A percentile compares a stretch with the other conserved stretches of the same genome.
These are phyloP conservation scores for Przewalskia tangutica DNA, from an alignment of 257 asterid species.

Conservation along the genomic window DNA sequence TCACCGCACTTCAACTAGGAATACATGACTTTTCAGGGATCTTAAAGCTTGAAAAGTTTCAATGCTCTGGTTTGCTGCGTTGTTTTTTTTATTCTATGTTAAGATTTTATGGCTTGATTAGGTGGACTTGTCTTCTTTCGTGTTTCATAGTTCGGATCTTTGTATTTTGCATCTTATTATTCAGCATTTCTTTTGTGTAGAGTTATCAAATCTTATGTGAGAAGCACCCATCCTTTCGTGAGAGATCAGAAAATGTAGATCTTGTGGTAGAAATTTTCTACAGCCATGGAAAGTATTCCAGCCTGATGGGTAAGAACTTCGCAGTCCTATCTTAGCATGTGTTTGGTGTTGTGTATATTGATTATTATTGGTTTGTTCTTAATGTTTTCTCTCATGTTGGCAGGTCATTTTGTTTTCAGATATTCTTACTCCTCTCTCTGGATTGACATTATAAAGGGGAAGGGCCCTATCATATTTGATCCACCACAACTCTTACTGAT, in stretches of 20 bases:
- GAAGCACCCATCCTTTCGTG: slow-evolving; percentile 95
- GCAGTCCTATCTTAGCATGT: not conserved
- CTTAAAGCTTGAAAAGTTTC: not conserved
- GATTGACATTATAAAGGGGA: slow-evolving; percentile 91
- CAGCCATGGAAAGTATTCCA: slow-evolving; percentile 93
- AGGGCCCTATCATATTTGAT: slow-evolving; percentile 91
- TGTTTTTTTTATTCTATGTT: not conserved
- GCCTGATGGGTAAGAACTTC: slow-evolving; percentile 79
- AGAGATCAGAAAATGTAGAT: slow-evolving; percentile 95
- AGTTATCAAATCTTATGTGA: slow-evolving; percentile 88
- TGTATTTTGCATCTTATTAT: slow-evolving; percentile 5
- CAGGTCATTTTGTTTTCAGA: slow-evolving; percentile 98
- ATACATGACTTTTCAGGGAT: not conserved
- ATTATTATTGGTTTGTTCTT: slow-evolving; percentile 2
- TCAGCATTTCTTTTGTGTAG: slow-evolving; percentile 33
- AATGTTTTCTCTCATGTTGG: slow-evolving; percentile 5
- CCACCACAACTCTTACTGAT: slow-evolving; percentile 54
- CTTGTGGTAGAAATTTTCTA: slow-evolving; percentile 93
- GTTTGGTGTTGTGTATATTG: not conserved
- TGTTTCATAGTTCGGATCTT: not conserved
- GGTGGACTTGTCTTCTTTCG: not conserved
- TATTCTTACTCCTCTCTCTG: slow-evolving; percentile 94
- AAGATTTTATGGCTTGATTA: not conserved
- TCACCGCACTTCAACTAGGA: not conserved
- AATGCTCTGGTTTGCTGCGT: not conserved